Conservation (phyloP, 2,329 filamentous ascomycete genomes). For the Shiraia bambusicola region DNA sequence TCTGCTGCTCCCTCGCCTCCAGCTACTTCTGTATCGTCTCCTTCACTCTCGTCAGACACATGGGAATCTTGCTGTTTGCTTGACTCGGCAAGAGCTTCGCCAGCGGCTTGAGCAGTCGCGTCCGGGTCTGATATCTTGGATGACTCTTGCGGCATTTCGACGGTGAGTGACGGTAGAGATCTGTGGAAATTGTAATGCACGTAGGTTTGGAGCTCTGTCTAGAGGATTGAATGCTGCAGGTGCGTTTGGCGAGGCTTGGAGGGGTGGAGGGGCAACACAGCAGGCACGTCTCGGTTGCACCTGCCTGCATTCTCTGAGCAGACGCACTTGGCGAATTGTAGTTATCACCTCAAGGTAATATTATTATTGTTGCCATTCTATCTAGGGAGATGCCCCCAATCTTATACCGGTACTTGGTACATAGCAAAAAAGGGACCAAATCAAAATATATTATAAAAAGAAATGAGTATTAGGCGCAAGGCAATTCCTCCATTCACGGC, state of each 20-base stretch:
- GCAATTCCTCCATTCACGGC: not conserved
- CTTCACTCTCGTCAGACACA: conserved; percentile 36
- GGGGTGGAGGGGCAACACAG: conserved; percentile 31
- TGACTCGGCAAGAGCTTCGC: conserved; percentile 44
- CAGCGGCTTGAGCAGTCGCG: conserved; percentile 51
- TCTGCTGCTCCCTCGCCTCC: conserved; percentile 43
- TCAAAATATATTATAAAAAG: not conserved
- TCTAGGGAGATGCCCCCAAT: no score
- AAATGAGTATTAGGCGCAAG: conserved; percentile 2
- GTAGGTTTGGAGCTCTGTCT: not conserved
- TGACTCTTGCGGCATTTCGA: conserved; percentile 51
- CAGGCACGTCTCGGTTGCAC: conserved; percentile 34
- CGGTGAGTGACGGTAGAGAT: not conserved
- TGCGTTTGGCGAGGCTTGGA: conserved; percentile 42
- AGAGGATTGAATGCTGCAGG: conserved; percentile 4
- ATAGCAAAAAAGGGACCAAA: not conserved
- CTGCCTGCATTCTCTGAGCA: conserved; percentile 20
- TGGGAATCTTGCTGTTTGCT: conserved; percentile 30
- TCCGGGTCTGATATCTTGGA: conserved; percentile 62
- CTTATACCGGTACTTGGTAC: no score
- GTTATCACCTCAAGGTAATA: no score
- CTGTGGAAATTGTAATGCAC: not conserved
- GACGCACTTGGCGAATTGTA: no score
- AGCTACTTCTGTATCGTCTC: conserved; percentile 44
- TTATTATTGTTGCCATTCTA: no score